Base-by-base conservation (phyloP, 352 stramenopile species). In the Phytophthora litchii region DNA sequence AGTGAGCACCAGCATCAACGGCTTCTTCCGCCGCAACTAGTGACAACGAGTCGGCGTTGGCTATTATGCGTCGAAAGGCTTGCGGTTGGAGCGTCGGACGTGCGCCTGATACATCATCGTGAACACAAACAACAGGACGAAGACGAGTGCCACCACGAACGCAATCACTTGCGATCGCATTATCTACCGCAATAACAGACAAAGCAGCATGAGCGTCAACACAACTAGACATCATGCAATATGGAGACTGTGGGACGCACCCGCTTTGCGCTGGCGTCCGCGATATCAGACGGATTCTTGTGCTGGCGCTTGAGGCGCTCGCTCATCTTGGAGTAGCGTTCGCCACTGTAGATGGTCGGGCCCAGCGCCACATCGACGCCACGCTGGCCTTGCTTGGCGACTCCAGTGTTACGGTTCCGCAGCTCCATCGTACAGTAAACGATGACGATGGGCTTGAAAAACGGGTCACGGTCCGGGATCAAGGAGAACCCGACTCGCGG, bases 301-400 rank as follows among this genome's bases (percentile, higher is more conserved):
- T 89, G 63, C 64, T 86, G 79, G n/a, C 85, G 85, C 67, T 89
- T 89, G 12, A 92, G 57, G 1, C 85, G 78, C 73, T 94, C 85
- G 49, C 78, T 90, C 74, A 89, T 86, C 70, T 94, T 94, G 47
- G 75, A 79, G 66, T 90, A 94, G 50, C 85, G 80, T 67, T 92
- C 85, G 51, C 85, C 85, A 3, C 69, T 83, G 64, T 94, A 94
- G 49, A 94, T 84, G 21, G 82, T 88, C n/a, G 85, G 85, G 0
- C 85, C 85, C 1, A 94, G 67, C 16, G 71, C 49, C 25, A 94
- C 82, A 46, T 93, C 73, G 4, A 72, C 48, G 23, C 76, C 60
- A 14, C 57, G 53, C 8, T 64, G 43, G n/a, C 59, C 54, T 13
- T 70, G 59, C 54, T 79, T 81, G 1, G 64, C 60, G 21, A 70